phyloP scores from a whole-genome alignment of 306 rosid genomes.

The Canavalia gladiata region DNA sequence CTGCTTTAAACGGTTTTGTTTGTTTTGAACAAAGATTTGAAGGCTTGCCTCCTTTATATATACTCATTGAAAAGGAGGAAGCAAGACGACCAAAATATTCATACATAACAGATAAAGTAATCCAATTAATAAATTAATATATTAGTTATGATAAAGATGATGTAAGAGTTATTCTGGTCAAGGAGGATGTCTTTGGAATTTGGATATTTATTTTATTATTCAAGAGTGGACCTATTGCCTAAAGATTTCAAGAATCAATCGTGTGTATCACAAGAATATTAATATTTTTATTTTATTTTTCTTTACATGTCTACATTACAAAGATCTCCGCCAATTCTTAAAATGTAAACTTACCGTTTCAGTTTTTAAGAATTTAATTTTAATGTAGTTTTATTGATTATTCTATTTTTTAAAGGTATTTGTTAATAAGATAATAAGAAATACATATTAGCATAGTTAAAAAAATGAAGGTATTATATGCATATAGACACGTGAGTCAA shows the following conservation, averaged over 20 bases:
- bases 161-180: conserved; percentile 43
- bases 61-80: conserved; percentile 26
- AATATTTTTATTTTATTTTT: too few species aligned
- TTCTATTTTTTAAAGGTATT: not conserved
- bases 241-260: not conserved
- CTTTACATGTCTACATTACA: too few species aligned
- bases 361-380: too few species aligned
- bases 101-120: not conserved
- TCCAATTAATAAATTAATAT: not conserved
- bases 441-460: not conserved
- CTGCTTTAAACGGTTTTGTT: not conserved
- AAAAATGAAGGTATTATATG: not conserved
- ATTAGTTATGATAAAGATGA: not conserved
- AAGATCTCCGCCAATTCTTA: too few species aligned
- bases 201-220: conserved; percentile 1
- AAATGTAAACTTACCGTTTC: too few species aligned
- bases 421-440: not conserved
- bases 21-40: conserved; percentile 18
- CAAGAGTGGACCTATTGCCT: not conserved
- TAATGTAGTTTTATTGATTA: not conserved
- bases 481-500: conserved; percentile 5
- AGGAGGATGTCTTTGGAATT: conserved; percentile 46
- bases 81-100: conserved; percentile 10
- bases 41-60: conserved; percentile 42
- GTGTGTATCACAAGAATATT: not conserved